Conservation (phyloP, 164 flowering plant species). For the Magnolia kwangsiensis region DNA sequence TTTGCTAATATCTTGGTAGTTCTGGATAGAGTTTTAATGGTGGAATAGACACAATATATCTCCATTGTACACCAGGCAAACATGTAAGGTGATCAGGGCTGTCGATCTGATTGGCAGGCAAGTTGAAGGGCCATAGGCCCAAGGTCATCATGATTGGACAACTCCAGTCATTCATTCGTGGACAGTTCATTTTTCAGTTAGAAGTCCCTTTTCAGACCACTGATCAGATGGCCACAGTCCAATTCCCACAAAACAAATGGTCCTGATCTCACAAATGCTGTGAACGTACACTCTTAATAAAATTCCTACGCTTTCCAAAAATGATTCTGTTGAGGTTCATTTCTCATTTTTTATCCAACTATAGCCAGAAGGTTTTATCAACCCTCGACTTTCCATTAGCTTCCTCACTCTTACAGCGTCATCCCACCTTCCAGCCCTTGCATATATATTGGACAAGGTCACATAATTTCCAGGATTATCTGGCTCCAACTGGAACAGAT, state of each 20-base stretch:
- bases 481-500: conserved; percentile 46
- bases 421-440: conserved; percentile 44
- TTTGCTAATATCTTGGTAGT: too few relatives aligned
- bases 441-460: conserved; percentile 46
- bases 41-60: too few relatives aligned
- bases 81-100: too few relatives aligned
- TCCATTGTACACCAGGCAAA: too few relatives aligned
- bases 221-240: neutral
- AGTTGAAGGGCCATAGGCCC: too few relatives aligned
- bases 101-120: too few relatives aligned
- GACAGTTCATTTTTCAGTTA: neutral
- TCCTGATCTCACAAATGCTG: neutral
- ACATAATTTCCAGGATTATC: conserved; percentile 50
- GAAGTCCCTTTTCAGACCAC: neutral
- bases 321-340: neutral
- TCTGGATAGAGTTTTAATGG: too few relatives aligned
- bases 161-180: too few relatives aligned
- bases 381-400: conserved; percentile 44
- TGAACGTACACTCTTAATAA: neutral
- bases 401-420: conserved; percentile 44
- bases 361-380: conserved; percentile 40
- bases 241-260: neutral
- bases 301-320: neutral
- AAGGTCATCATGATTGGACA: too few relatives aligned
- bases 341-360: conserved; percentile 34